Evolutionary conservation across 768 basidiomycete species (phyloP), one percentile per base, ranked within the genome.

Genomic region (Melanogaster broomeanus): DNA sequence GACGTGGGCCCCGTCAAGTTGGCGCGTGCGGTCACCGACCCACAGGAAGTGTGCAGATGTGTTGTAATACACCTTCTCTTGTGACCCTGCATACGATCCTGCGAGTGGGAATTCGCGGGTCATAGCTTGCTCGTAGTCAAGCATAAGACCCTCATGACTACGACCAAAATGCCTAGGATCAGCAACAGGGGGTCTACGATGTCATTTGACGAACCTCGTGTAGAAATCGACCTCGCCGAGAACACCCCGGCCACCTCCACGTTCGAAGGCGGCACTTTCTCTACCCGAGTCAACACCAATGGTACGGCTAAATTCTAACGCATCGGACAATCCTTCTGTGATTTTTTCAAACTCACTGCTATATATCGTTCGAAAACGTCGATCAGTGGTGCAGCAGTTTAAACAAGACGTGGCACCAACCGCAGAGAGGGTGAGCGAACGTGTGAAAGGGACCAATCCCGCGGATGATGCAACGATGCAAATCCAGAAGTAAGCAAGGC

Each of bases 1-100:
- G 28, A 98, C 86, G 66, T 99, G 97, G 4, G 94, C 97, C 7
- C 94, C 93, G 41, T 84, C 81, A 0, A 98, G 75, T 69, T 96
- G 92, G 35, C 96, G 76, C 5, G 96, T 99, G 45, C 96, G 83
- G 71, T 99, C 97, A 0, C 96, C 96, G 48, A 99, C 91, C 96
- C 96, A 99, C 44, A 98, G 70, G 72, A 97, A 96, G 67, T 95
- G 94, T 8, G 93, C 90, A 3, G 92, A 91, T 15, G 90, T 89
- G 65, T 98, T 96, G 72, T 96, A 98, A 66, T 79, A 81, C 33
- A 78, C 83, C 39, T 69, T 74, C 31, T 50, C 46, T 33, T 56
- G 52, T n/a, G 53, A 24, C 11, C 39, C 11, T 31, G 56, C 52
- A n/a, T 57, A 42, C 6, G 67, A 47, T 16, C 50, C 56, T 21